Percentiles rank a stretch among this genome's conserved stretches.
phyloP scores from a whole-genome alignment of 2,329 filamentous ascomycete species.

The Fusarium bactridioides region DNA sequence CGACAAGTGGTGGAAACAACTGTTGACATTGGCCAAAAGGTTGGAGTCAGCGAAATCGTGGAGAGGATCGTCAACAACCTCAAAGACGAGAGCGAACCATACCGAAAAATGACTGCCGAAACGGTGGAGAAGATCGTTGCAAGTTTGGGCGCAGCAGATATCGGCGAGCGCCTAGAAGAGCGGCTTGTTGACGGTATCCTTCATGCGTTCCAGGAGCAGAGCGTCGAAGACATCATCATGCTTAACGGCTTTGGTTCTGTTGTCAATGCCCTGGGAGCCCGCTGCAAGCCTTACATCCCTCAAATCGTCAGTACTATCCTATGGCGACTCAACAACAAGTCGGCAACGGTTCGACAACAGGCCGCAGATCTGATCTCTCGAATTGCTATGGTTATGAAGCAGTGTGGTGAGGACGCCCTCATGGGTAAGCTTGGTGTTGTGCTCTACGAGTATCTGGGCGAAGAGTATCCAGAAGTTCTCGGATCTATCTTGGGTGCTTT shows the following conservation, averaged over 20 bases:
- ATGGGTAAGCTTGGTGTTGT: conserved; percentile 96
- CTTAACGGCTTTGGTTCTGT: conserved; percentile 98
- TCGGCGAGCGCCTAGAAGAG: conserved; percentile 91
- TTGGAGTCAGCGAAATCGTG: conserved; percentile 94
- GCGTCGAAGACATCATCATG: conserved; percentile 93
- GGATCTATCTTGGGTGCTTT: conserved; percentile 95
- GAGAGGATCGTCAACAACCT: conserved; percentile 93
- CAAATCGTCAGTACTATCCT: conserved; percentile 98
- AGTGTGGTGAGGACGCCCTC: conserved; percentile 93
- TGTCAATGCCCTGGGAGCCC: conserved; percentile 90
- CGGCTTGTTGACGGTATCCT: conserved; percentile 94
- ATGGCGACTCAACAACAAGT: conserved; percentile 97
- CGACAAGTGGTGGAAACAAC: conserved; percentile 98
- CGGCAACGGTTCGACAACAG: conserved; percentile 93
- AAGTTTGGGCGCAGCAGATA: conserved; percentile 90
- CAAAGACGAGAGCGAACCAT: conserved; percentile 97
- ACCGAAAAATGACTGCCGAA: conserved; percentile 99
- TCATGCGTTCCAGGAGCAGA: conserved; percentile 97
- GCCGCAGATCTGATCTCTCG: conserved; percentile 95
- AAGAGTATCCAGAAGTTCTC: conserved; percentile 97
- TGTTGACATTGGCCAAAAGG: conserved; percentile 95
- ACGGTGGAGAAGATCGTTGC: conserved; percentile 97
- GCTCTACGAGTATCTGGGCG: conserved; percentile 96
- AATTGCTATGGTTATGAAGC: conserved; percentile 98
- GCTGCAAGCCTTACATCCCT: conserved; percentile 95